These are phyloP conservation scores for Penicillium antarcticum DNA, from an alignment of 495 filamentous ascomycete genomes.

Conservation along the genomic window DNA sequence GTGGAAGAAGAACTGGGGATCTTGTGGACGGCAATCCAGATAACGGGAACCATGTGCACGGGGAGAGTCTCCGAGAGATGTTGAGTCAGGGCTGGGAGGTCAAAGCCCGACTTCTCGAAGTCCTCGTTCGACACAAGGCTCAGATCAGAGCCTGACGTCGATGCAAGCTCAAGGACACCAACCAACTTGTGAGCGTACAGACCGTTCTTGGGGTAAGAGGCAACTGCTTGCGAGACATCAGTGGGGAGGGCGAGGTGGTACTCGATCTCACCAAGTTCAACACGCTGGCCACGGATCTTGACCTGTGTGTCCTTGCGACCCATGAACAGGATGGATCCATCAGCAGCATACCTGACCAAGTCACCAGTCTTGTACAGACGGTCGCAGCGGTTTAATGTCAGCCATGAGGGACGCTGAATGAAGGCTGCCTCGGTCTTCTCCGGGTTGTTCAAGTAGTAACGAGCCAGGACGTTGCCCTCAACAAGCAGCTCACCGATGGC, in stretches of 20 bases:
- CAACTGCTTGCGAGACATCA: slow-evolving; percentile 8
- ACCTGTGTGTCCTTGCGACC: slow-evolving; percentile 39
- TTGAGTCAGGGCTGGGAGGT: neutral
- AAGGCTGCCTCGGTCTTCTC: slow-evolving; percentile 35
- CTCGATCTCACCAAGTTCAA: slow-evolving; percentile 44
- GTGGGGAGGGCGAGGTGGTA: slow-evolving; percentile 10
- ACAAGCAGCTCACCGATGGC: slow-evolving; percentile 42
- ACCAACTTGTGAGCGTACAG: slow-evolving; percentile 14
- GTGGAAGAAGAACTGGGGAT: slow-evolving; percentile 39
- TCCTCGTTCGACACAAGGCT: neutral
- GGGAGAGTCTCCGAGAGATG: slow-evolving; percentile 20
- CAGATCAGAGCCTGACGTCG: neutral
- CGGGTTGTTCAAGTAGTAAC: slow-evolving; percentile 37
- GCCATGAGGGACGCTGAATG: slow-evolving; percentile 36
- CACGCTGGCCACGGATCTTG: slow-evolving; percentile 41
- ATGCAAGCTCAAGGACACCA: slow-evolving; percentile 10
- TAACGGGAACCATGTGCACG: slow-evolving; percentile 43
- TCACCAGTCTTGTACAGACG: slow-evolving; percentile 38
- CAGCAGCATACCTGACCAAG: slow-evolving; percentile 19
- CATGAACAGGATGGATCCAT: slow-evolving; percentile 22
- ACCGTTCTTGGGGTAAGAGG: slow-evolving; percentile 7
- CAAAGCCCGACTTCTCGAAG: slow-evolving; percentile 5
- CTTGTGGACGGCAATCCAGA: slow-evolving; percentile 34
- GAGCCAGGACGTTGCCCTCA: slow-evolving; percentile 38
- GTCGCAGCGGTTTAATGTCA: slow-evolving; percentile 7